Evolutionary conservation across 129 eudicot genomes (phyloP).

Genomic region (Escallonia herrerae): DNA sequence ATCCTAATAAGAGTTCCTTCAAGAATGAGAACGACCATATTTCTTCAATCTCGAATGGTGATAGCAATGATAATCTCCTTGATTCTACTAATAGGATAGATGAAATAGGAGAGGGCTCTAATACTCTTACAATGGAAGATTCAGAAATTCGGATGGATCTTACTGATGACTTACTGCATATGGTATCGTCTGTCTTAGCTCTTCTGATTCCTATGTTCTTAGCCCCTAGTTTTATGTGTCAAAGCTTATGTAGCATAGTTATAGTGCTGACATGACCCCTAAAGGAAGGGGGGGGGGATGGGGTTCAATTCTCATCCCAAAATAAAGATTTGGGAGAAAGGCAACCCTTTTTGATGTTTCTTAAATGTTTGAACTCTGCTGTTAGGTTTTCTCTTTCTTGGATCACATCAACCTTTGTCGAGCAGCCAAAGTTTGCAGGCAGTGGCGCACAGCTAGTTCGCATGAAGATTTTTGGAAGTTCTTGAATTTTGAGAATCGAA

Average conservation of each 20-base stretch:
- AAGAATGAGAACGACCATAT: conserved; percentile 30
- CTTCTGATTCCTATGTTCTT: not conserved
- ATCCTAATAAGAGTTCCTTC: conserved; percentile 19
- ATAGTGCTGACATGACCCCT: too few relatives aligned
- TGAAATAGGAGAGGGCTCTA: conserved; percentile 26
- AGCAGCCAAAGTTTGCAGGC: conserved; percentile 89
- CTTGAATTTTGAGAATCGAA: conserved; percentile 66
- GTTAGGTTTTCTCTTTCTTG: conserved; percentile 84
- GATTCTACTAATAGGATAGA: conserved; percentile 22
- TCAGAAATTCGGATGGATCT: conserved; percentile 82
- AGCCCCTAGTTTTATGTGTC: too few relatives aligned
- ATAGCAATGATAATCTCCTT: conserved; percentile 17
- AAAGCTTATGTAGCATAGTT: too few relatives aligned
- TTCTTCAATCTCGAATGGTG: conserved; percentile 16
- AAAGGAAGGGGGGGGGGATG: too few relatives aligned
- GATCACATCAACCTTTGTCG: conserved; percentile 74
- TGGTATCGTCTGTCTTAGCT: conserved; percentile 37
- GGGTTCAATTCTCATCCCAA: too few relatives aligned
- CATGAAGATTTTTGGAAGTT: conserved; percentile 97
- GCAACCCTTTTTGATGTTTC: not conserved
- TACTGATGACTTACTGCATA: conserved; percentile 88
- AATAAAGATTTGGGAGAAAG: too few relatives aligned
- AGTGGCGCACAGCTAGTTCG: conserved; percentile 89
- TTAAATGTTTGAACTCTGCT: conserved; percentile 6
- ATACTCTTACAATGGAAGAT: conserved; percentile 35